Evolutionary conservation across 2,329 filamentous ascomycete genomes (phyloP).

Genomic region (Penicillium sp.): DNA sequence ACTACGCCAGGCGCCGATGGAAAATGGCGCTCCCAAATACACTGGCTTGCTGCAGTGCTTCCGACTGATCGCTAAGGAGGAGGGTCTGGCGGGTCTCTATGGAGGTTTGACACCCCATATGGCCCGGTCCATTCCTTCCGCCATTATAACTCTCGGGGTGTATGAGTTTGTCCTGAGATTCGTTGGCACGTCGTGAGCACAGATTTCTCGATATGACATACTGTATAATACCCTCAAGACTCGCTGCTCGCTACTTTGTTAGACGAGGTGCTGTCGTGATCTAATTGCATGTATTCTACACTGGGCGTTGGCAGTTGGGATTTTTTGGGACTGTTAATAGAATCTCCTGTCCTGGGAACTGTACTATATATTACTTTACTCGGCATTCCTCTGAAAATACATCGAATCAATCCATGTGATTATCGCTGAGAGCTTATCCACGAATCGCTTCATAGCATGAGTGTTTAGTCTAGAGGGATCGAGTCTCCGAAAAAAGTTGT

Average conservation of each 20-base stretch:
- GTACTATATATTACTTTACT: slow-evolving; percentile 15
- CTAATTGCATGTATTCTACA: slow-evolving; percentile 22
- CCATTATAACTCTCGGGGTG: slow-evolving; percentile 38
- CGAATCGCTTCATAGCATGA: no score
- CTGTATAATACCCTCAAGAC: slow-evolving; percentile 17
- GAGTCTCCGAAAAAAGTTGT: slow-evolving; percentile 4
- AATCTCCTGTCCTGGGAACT: slow-evolving; percentile 19
- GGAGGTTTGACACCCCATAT: slow-evolving; percentile 39
- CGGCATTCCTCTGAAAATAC: slow-evolving; percentile 5
- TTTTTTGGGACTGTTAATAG: slow-evolving; percentile 17
- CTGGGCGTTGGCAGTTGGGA: slow-evolving; percentile 15
- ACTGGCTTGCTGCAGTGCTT: slow-evolving; percentile 38
- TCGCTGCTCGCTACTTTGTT: slow-evolving; percentile 2
- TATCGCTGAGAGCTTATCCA: no score
- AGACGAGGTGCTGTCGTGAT: slow-evolving; percentile 8
- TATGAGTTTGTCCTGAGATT: slow-evolving; percentile 38
- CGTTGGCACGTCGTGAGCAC: slow-evolving; percentile 13
- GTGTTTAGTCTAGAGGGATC: neutral
- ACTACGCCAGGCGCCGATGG: slow-evolving; percentile 36
- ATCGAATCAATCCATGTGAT: no score
- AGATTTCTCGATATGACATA: neutral
- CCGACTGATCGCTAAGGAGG: slow-evolving; percentile 34
- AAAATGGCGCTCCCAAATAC: slow-evolving; percentile 36
- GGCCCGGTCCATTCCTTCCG: slow-evolving; percentile 36
- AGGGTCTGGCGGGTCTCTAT: slow-evolving; percentile 37